phyloP scores from a whole-genome alignment of 1,284 basidiomycete species.

The Heterobasidion annosum region DNA sequence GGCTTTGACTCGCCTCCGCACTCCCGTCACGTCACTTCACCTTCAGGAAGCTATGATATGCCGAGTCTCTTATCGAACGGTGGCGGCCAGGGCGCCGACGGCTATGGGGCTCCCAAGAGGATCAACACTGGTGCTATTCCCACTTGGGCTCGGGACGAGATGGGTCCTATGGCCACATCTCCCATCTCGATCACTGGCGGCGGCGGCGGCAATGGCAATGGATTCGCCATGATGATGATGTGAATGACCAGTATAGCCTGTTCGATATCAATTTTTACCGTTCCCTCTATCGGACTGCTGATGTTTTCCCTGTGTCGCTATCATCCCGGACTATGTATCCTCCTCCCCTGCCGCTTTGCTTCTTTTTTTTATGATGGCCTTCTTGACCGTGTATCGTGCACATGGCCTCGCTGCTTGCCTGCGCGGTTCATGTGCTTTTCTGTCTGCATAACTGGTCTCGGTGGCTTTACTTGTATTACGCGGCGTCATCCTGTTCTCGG shows the following conservation, averaged over 20 bases:
- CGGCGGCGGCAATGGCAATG: not conserved
- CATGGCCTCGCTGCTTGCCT: not conserved
- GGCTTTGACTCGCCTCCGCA: slow-evolving; percentile 23
- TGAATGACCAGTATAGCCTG: not conserved
- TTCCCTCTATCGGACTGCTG: not conserved
- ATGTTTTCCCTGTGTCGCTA: not conserved
- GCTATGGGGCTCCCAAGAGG: not conserved
- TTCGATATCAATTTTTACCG: not conserved
- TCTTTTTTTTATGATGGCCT: not conserved
- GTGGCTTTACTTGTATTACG: not conserved
- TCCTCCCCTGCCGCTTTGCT: not conserved
- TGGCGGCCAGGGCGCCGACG: not conserved
- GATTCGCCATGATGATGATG: not conserved
- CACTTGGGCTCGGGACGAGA: not conserved
- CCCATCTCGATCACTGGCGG: not conserved
- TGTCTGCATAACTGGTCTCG: not conserved
- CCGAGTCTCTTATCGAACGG: not conserved
- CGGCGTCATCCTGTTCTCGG: not conserved
- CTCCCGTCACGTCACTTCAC: not conserved
- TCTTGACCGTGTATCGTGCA: not conserved
- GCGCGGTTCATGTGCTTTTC: not conserved
- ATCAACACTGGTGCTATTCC: not conserved
- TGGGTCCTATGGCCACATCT: not conserved
- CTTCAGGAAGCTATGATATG: not conserved
- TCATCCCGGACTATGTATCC: not conserved